phyloP scores from a whole-genome alignment of 2,329 filamentous ascomycete genomes.

The Alternaria atra region DNA sequence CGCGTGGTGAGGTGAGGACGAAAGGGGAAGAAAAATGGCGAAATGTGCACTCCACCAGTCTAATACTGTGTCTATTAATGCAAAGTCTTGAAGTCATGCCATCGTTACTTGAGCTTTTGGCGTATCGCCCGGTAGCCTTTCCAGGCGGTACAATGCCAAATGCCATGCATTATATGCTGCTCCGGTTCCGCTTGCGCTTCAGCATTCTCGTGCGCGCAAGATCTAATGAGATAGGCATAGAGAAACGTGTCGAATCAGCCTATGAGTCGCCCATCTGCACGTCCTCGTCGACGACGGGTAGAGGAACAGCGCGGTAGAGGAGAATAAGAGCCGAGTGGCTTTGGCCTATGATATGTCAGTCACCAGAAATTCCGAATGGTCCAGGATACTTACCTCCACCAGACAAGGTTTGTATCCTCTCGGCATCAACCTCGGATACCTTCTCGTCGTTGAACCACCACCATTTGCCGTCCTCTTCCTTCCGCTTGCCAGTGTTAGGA shows the following conservation, averaged over 20 bases:
- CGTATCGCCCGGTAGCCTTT: conserved; percentile 20
- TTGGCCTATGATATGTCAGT: conserved; percentile 61
- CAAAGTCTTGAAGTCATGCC: conserved; percentile 27
- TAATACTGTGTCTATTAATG: conserved; percentile 12
- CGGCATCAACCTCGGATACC: conserved; percentile 87
- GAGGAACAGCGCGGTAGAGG: conserved; percentile 77
- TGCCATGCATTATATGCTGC: conserved; percentile 26
- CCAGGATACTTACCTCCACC: conserved; percentile 74
- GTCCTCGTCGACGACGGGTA: conserved; percentile 66
- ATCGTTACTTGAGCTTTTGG: conserved; percentile 27
- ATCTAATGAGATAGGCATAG: neutral
- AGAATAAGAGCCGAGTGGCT: conserved; percentile 84
- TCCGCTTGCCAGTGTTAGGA: conserved; percentile 77
- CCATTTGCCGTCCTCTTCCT: conserved; percentile 91
- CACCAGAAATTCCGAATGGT: neutral
- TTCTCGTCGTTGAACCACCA: conserved; percentile 99
- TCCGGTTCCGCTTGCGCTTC: conserved; percentile 4
- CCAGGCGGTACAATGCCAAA: conserved; percentile 43
- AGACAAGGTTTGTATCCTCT: conserved; percentile 89
- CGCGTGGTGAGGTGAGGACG: conserved; percentile 33
- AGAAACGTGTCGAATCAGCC: neutral
- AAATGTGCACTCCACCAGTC: conserved; percentile 7
- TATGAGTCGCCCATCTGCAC: conserved; percentile 43
- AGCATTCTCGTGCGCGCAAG: neutral
- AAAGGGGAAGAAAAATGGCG: neutral